These are phyloP conservation scores for Verticillium nubilum DNA, from an alignment of 2,329 filamentous ascomycete species.

Conservation along the genomic window DNA sequence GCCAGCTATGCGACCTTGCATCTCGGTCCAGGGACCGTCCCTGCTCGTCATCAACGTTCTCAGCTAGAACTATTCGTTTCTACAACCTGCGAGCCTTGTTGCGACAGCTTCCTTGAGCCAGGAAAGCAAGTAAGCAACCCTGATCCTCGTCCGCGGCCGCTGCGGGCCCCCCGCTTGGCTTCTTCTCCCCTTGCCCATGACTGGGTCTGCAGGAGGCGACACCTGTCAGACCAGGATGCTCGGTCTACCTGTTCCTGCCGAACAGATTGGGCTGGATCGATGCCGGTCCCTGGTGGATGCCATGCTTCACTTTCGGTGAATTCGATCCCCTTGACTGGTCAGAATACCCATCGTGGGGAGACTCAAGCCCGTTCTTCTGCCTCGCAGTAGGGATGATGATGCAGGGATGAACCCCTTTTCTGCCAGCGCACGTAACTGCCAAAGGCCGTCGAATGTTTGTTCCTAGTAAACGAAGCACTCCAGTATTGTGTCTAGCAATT, in stretches of 20 bases:
- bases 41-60: background rate
- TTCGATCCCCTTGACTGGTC: background rate
- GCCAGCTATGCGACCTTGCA: constrained; percentile 1
- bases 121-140: constrained; percentile 1
- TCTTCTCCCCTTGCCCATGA: constrained; percentile 15
- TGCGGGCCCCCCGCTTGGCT: constrained; percentile 22
- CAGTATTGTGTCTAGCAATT: background rate
- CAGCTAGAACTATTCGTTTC: background rate
- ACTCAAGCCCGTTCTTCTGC: background rate
- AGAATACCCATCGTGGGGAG: background rate
- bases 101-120: background rate
- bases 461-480: background rate
- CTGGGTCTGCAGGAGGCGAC: constrained; percentile 28
- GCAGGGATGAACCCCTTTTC: background rate
- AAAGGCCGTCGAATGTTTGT: background rate
- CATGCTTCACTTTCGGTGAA: background rate
- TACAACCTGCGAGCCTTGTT: background rate
- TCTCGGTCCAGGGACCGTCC: background rate
- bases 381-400: background rate
- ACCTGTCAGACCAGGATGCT: constrained; percentile 22
- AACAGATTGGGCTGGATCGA: background rate
- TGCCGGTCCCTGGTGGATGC: background rate
- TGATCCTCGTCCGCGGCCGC: constrained; percentile 26
- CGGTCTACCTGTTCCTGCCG: background rate
- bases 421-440: background rate